Percentiles rank a stretch among this genome's conserved stretches.
Conservation (phyloP, 2,329 filamentous ascomycete genomes). For the Dactylellina leptospora region DNA sequence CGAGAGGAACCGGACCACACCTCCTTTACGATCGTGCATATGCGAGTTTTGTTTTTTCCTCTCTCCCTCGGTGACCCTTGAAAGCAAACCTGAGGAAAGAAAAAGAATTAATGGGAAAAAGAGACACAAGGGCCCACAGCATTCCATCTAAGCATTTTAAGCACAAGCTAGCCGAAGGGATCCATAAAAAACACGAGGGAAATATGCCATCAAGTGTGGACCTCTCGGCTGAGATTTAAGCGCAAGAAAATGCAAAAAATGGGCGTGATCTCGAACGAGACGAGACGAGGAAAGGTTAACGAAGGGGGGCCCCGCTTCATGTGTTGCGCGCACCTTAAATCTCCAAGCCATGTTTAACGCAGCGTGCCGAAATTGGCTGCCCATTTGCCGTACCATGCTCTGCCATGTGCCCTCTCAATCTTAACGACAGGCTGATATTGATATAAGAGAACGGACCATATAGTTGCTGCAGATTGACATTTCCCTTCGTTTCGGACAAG, state of each 20-base stretch:
- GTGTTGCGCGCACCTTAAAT: constrained; percentile 33
- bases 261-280: constrained; percentile 22
- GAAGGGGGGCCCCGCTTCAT: constrained; percentile 13
- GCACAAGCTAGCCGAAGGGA: constrained; percentile 38
- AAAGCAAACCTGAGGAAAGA: constrained; percentile 15
- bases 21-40: constrained; percentile 45
- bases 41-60: constrained; percentile 33
- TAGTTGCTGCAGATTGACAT: constrained; percentile 23
- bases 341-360: too few relatives aligned
- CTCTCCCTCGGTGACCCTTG: constrained; percentile 2
- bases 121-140: constrained; percentile 13
- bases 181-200: constrained; percentile 30
- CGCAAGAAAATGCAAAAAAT: constrained; percentile 14
- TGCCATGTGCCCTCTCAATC: constrained; percentile 10
- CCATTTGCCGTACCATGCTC: constrained; percentile 24
- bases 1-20: background rate
- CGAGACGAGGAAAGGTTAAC: too few relatives aligned
- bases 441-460: constrained; percentile 36
- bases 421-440: constrained; percentile 48
- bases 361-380: constrained; percentile 27
- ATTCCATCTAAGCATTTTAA: constrained; percentile 30
- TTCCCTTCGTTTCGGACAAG: constrained; percentile 16
- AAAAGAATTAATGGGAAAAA: background rate
- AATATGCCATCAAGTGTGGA: too few relatives aligned
- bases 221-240: constrained; percentile 31